Conservation (phyloP, 179 eudicot species). For the Silene noctiflora region DNA sequence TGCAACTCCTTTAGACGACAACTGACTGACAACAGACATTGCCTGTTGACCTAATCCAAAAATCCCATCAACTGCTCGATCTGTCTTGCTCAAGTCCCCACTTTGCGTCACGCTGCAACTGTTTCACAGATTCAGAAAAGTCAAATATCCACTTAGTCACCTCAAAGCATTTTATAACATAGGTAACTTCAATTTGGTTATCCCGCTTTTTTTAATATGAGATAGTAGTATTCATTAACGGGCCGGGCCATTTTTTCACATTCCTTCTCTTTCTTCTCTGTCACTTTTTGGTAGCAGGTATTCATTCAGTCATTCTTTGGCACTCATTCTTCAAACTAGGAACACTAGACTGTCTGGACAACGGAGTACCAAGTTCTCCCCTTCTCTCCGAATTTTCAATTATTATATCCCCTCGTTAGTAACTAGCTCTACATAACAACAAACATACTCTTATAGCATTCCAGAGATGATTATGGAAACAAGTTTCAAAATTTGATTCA, state of each 20-base stretch:
- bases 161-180: conserved; percentile 50
- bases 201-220: no score
- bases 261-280: no score
- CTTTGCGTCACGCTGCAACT: conserved; percentile 82
- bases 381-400: no score
- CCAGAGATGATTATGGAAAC: neutral
- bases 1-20: conserved; percentile 72
- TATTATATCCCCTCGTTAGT: no score
- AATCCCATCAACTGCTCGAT: conserved; percentile 93
- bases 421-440: conserved; percentile 41
- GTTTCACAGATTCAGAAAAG: conserved; percentile 27
- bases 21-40: conserved; percentile 77
- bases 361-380: no score
- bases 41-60: conserved; percentile 97
- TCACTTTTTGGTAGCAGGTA: no score
- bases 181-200: conserved; percentile 24
- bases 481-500: neutral
- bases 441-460: neutral
- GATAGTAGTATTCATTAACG: conserved; percentile 46
- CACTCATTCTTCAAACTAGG: no score
- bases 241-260: no score
- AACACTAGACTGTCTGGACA: no score
- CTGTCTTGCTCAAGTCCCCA: conserved; percentile 85
- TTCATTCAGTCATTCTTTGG: no score
- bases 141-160: neutral